phyloP scores from a whole-genome alignment of 2,329 filamentous ascomycete species.

The Lecanosticta acicola region DNA sequence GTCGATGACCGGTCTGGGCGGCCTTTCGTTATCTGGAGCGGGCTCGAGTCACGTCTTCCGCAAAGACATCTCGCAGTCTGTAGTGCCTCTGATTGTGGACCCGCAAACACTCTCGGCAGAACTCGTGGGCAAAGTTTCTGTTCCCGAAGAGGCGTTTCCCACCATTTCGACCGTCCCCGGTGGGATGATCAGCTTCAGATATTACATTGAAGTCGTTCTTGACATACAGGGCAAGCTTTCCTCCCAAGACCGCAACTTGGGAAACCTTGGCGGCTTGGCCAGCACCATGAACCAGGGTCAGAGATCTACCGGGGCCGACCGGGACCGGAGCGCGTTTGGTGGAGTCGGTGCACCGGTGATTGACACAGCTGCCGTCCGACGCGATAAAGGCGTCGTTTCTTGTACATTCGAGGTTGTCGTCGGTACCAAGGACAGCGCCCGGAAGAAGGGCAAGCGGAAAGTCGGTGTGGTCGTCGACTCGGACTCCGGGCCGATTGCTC shows the following conservation, averaged over 20 bases:
- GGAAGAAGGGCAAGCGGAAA: constrained; percentile 44
- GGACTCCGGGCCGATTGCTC: neutral
- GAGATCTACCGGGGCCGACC: constrained; percentile 5
- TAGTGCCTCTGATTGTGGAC: constrained; percentile 82
- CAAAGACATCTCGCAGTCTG: constrained; percentile 86
- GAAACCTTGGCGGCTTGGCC: constrained; percentile 23
- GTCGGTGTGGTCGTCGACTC: constrained; percentile 23
- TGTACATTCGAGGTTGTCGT: constrained; percentile 82
- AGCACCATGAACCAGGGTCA: constrained; percentile 17
- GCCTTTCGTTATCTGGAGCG: constrained; percentile 77
- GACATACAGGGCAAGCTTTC: constrained; percentile 84
- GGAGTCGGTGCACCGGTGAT: constrained; percentile 57
- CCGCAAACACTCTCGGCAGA: constrained; percentile 70
- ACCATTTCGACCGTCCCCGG: constrained; percentile 86
- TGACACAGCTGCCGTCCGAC: constrained; percentile 77
- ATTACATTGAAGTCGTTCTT: constrained; percentile 86
- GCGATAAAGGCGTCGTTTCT: constrained; percentile 87
- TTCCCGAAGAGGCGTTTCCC: constrained; percentile 87
- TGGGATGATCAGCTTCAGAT: constrained; percentile 91
- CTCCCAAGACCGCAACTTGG: constrained; percentile 56
- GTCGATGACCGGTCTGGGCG: constrained; percentile 78
- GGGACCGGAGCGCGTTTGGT: constrained; percentile 11
- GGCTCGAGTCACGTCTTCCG: constrained; percentile 89
- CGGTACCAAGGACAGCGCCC: constrained; percentile 72
- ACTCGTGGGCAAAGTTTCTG: constrained; percentile 74